Evolutionary conservation across 176 grass and related monocot species (phyloP).

Genomic region (Musa itinerans): DNA sequence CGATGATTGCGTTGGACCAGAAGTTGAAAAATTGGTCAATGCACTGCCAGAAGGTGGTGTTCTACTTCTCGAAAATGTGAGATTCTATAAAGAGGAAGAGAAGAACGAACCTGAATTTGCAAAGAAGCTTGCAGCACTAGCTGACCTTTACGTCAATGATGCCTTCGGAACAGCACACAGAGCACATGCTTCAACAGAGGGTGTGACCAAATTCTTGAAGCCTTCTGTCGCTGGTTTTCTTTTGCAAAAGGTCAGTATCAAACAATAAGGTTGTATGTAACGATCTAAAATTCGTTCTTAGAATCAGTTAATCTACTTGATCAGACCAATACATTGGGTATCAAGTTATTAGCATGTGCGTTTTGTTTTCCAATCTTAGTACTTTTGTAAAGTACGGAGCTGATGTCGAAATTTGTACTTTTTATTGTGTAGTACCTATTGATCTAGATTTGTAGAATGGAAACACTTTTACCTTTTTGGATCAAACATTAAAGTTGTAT

Average conservation of each 20-base stretch:
- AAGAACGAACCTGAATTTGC: slow-evolving; percentile 73
- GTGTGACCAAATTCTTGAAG: slow-evolving; percentile 62
- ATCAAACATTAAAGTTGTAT: not conserved
- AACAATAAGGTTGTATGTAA: not conserved
- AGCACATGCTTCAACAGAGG: slow-evolving; percentile 70
- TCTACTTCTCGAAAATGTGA: slow-evolving; percentile 68
- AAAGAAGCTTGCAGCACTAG: slow-evolving; percentile 53
- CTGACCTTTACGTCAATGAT: slow-evolving; percentile 60
- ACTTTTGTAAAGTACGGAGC: too few relatives aligned
- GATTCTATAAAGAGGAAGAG: slow-evolving; percentile 76
- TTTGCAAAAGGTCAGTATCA: slow-evolving; percentile 45
- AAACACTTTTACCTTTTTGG: slow-evolving; percentile 8
- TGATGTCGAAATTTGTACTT: too few relatives aligned
- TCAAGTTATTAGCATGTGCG: too few relatives aligned
- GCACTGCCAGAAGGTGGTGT: slow-evolving; percentile 38
- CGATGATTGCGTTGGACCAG: slow-evolving; percentile 54
- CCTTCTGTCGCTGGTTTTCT: slow-evolving; percentile 68
- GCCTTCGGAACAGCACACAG: slow-evolving; percentile 70
- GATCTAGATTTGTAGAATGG: not conserved
- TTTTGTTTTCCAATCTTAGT: too few relatives aligned
- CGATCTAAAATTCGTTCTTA: too few relatives aligned
- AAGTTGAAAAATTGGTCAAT: slow-evolving; percentile 49
- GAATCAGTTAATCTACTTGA: too few relatives aligned
- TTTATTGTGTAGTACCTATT: too few relatives aligned
- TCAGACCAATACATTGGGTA: too few relatives aligned